Base-by-base conservation (phyloP, 2,329 filamentous ascomycete genomes). In the Colletotrichum orchidophilum region DNA sequence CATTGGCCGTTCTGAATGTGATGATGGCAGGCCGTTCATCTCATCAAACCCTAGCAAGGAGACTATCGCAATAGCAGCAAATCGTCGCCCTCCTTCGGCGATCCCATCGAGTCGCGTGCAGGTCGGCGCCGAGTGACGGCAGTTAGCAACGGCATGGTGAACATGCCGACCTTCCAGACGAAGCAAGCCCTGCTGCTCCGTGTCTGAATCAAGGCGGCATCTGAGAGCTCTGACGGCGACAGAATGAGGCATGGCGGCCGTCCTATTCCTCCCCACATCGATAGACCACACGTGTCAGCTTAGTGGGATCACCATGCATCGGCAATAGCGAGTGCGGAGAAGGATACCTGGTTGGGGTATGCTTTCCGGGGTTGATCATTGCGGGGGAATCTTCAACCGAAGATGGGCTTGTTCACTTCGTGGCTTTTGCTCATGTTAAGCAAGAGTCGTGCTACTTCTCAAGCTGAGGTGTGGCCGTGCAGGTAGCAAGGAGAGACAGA, bases 311-410 rank as follows among this genome's bases (percentile, higher is more conserved):
- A 12, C 70, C 66, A 61, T 72, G 66, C 54, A 70, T 61, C 60
- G 66, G 66, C 61, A 70, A 62, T 53, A 46, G 61, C 61, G 57
- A 70, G 53, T 72, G 70, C 70, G 70, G 70, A 72, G 70, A 66
- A 70, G 35, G 6, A 24, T 24, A 18, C 42, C 57, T 53, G 42
- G 53, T 15, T 42, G n/a, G 58, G 33, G 35, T 54, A 26, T 29
- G 31, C 24, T 35, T 24, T 33, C 52, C 26, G 50, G 42, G 35
- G 54, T 33, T 26, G 24, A 52, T 59, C 15, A n/a, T n/a, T 18
- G 63, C 21, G 70, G 70, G 21, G 61, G 33, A 72, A 65, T 52
- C 29, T 70, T 70, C 49, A n/a, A 15, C 70, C 70, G 49, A 69
- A 59, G 49, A 21, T 1, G 24, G n/a, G 9, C 39, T n/a, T 3